phyloP scores from a whole-genome alignment of 1,284 basidiomycete species.

The Sporisorium graminicola region DNA sequence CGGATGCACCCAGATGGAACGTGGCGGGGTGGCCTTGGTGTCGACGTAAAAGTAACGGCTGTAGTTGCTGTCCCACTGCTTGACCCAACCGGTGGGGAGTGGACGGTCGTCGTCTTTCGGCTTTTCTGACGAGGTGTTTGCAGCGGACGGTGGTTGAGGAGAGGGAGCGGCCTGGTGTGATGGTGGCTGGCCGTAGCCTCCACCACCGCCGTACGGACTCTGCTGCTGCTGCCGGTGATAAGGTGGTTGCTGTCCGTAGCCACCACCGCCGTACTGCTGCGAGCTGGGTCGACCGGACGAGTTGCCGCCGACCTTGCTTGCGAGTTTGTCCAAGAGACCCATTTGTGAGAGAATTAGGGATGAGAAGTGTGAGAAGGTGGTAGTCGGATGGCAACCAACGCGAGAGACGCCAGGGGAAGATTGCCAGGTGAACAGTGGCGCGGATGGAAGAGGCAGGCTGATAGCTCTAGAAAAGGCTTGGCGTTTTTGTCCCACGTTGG shows the following conservation, averaged over 20 bases:
- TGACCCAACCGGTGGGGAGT: conserved; percentile 63
- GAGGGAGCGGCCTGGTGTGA: conserved; percentile 9
- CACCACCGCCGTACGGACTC: conserved; percentile 23
- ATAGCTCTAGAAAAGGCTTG: conserved; percentile 10
- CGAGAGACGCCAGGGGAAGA: background rate
- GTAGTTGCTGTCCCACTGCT: conserved; percentile 67
- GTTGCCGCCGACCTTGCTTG: conserved; percentile 48
- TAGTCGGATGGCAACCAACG: background rate
- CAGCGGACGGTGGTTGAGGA: conserved; percentile 4
- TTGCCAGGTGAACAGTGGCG: background rate
- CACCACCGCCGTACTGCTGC: conserved; percentile 39
- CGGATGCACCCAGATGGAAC: conserved; percentile 66
- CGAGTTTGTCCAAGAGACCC: conserved; percentile 62
- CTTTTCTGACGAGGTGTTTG: conserved; percentile 22
- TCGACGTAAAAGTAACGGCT: conserved; percentile 67
- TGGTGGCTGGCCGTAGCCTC: conserved; percentile 7
- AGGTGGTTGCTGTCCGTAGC: conserved; percentile 32
- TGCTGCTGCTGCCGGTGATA: conserved; percentile 29
- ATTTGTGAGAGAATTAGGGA: conserved; percentile 27
- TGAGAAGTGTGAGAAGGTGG: no score
- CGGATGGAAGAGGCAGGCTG: background rate
- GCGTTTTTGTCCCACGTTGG: background rate
- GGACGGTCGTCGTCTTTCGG: conserved; percentile 54
- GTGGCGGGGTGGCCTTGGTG: conserved; percentile 61
- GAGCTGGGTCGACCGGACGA: conserved; percentile 28